A percentile compares a stretch with the other conserved stretches of the same genome.
Conservation (phyloP, 1,284 basidiomycete species). For the Mycosarcoma mackinlayi region DNA sequence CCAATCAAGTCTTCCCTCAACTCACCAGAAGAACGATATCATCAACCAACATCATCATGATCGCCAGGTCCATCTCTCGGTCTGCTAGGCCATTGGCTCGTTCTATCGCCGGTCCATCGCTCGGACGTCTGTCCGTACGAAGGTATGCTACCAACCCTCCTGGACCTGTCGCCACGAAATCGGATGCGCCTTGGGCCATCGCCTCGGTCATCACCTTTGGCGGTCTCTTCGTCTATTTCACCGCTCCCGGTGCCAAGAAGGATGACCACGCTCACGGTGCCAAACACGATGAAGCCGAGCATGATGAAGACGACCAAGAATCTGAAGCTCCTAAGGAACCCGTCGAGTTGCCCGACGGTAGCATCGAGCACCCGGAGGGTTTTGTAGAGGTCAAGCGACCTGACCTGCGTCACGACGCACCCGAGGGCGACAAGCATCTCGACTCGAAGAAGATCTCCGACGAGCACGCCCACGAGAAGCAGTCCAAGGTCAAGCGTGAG, state of each 20-base stretch:
- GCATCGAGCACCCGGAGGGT: conserved; percentile 53
- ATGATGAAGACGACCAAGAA: conserved; percentile 13
- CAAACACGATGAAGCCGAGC: conserved; percentile 31
- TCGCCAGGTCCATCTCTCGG: conserved; percentile 23
- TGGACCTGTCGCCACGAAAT: conserved; percentile 10
- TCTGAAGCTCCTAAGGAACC: conserved; percentile 35
- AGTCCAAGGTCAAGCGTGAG: conserved; percentile 39
- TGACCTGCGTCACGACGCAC: conserved; percentile 41
- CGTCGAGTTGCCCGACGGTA: conserved; percentile 42
- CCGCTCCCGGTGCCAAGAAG: conserved; percentile 36
- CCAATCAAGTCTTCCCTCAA: too few species aligned
- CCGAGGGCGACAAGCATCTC: conserved; percentile 48
- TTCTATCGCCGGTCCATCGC: conserved; percentile 19
- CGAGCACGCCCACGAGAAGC: conserved; percentile 46
- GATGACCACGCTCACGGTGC: conserved; percentile 25
- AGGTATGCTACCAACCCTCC: conserved; percentile 24
- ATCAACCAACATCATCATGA: conserved; percentile 17
- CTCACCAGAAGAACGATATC: neutral
- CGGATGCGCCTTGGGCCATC: conserved; percentile 53
- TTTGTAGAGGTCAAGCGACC: conserved; percentile 50
- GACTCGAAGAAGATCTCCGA: conserved; percentile 34
- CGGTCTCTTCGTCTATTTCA: conserved; percentile 53
- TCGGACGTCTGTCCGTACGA: conserved; percentile 22
- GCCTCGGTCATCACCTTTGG: conserved; percentile 52
- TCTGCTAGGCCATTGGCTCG: conserved; percentile 32